phyloP scores from a whole-genome alignment of 2,329 filamentous ascomycete species.

The Exophiala viscosa region DNA sequence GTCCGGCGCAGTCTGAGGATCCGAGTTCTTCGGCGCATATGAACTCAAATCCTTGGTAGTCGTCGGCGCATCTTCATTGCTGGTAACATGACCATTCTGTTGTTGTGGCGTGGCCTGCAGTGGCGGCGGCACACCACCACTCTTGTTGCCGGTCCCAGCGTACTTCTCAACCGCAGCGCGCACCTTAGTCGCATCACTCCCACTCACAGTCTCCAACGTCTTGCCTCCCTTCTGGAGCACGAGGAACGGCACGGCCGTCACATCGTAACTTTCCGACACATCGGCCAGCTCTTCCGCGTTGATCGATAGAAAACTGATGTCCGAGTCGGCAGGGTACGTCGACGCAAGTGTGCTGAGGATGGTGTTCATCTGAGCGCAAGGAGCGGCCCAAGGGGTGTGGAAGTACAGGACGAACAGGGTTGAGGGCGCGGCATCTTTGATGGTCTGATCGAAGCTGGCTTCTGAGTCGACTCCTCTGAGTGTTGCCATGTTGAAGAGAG shows the following conservation, averaged over 20 bases:
- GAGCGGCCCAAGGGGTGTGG: conserved; percentile 93
- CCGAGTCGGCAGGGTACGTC: conserved; percentile 69
- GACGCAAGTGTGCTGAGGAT: conserved; percentile 81
- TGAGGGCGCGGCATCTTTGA: conserved; percentile 62
- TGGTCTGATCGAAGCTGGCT: conserved; percentile 66
- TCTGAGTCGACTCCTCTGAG: conserved; percentile 74
- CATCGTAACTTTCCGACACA: conserved; percentile 86
- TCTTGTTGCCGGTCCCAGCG: conserved; percentile 50
- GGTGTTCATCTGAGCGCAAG: conserved; percentile 88
- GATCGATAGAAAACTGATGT: conserved; percentile 79
- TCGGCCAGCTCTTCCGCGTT: conserved; percentile 94
- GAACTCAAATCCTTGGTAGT: conserved; percentile 39
- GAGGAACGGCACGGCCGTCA: conserved; percentile 89
- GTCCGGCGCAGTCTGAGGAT: conserved; percentile 47
- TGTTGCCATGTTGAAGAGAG: conserved; percentile 58
- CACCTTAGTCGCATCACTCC: conserved; percentile 83
- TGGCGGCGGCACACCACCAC: conserved; percentile 39
- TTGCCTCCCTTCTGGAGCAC: conserved; percentile 73
- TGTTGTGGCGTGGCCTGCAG: conserved; percentile 39
- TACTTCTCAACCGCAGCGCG: conserved; percentile 81
- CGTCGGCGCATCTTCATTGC: conserved; percentile 28
- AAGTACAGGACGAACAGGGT: conserved; percentile 86
- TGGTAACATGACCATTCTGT: conserved; percentile 23
- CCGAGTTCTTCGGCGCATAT: conserved; percentile 43
- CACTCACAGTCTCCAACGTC: conserved; percentile 79